A percentile compares a stretch with the other conserved stretches of the same genome.
These are phyloP conservation scores for Jaltomata sinuosa DNA, from an alignment of 257 asterid genomes.

Conservation along the genomic window DNA sequence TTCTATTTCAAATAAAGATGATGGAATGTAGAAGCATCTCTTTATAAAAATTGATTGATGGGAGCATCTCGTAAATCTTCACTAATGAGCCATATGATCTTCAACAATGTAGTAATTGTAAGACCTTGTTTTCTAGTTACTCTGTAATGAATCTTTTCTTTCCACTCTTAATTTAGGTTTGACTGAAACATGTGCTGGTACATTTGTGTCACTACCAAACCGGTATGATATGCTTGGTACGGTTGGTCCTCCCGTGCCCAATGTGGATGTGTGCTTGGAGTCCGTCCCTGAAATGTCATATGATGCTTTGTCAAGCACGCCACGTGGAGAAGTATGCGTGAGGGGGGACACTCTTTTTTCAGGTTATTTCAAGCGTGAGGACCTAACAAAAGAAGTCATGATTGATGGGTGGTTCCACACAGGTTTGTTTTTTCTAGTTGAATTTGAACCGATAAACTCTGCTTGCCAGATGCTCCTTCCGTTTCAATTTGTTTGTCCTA, in stretches of 20 bases:
- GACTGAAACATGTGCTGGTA: slow-evolving; percentile 96
- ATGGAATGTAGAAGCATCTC: not conserved
- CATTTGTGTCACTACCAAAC: slow-evolving; percentile 78
- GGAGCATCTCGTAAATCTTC: not conserved
- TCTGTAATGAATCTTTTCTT: not conserved
- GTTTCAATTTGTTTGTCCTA: not conserved
- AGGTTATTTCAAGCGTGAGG: slow-evolving; percentile 89
- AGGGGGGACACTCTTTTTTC: slow-evolving; percentile 75
- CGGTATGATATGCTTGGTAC: slow-evolving; percentile 76
- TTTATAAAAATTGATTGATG: not conserved
- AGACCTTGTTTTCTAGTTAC: not conserved
- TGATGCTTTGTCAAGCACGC: slow-evolving; percentile 70
- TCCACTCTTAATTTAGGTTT: slow-evolving; percentile 44
- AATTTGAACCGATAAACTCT: not conserved
- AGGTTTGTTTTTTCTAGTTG: slow-evolving; percentile 35
- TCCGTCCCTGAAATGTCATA: slow-evolving; percentile 98
- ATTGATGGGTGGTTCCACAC: slow-evolving; percentile 97
- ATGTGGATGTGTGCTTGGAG: slow-evolving; percentile 86
- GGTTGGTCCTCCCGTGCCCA: slow-evolving; percentile 96
- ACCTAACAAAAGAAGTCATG: slow-evolving; percentile 82
- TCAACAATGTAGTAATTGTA: not conserved
- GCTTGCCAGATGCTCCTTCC: not conserved
- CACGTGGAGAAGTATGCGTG: slow-evolving; percentile 91
- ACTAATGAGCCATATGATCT: not conserved
- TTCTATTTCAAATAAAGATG: not conserved